Conservation (phyloP, 805 yeast genomes). For the Hanseniaspora lindneri region DNA sequence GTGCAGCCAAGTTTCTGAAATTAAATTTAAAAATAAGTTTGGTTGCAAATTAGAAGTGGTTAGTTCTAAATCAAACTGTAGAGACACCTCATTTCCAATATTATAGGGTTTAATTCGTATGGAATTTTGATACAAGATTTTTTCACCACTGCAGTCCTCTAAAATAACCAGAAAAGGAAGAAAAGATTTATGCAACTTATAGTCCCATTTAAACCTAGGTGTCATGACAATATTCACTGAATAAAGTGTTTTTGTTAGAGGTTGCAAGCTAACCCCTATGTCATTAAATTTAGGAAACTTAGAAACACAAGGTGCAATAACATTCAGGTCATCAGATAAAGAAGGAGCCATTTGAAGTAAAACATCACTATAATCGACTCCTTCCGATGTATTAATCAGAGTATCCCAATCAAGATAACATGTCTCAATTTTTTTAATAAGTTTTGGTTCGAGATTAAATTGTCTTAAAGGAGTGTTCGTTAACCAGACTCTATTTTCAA, state of each 20-base stretch:
- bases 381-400: slow-evolving; percentile 19
- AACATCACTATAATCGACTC: not conserved
- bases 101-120: slow-evolving; percentile 41
- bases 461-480: slow-evolving; percentile 80
- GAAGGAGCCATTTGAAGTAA: slow-evolving; percentile 4
- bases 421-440: slow-evolving; percentile 62
- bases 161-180: slow-evolving; percentile 62
- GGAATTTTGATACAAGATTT: slow-evolving; percentile 46
- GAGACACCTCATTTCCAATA: slow-evolving; percentile 40
- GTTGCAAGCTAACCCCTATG: slow-evolving; percentile 53
- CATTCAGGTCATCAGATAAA: not conserved
- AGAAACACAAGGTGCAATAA: slow-evolving; percentile 17
- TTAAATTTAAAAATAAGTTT: slow-evolving; percentile 54
- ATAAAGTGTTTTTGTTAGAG: slow-evolving; percentile 60
- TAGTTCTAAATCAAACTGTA: slow-evolving; percentile 48
- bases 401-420: slow-evolving; percentile 65
- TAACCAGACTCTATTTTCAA: slow-evolving; percentile 72
- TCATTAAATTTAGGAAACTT: slow-evolving; percentile 58
- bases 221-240: slow-evolving; percentile 52
- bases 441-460: slow-evolving; percentile 61
- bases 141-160: slow-evolving; percentile 77
- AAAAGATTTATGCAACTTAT: slow-evolving; percentile 44
- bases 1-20: slow-evolving; percentile 80
- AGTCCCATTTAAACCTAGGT: slow-evolving; percentile 76
- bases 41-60: slow-evolving; percentile 41